These are phyloP conservation scores for Ogataea siamensis DNA, from an alignment of 805 yeast species.

Conservation along the genomic window DNA sequence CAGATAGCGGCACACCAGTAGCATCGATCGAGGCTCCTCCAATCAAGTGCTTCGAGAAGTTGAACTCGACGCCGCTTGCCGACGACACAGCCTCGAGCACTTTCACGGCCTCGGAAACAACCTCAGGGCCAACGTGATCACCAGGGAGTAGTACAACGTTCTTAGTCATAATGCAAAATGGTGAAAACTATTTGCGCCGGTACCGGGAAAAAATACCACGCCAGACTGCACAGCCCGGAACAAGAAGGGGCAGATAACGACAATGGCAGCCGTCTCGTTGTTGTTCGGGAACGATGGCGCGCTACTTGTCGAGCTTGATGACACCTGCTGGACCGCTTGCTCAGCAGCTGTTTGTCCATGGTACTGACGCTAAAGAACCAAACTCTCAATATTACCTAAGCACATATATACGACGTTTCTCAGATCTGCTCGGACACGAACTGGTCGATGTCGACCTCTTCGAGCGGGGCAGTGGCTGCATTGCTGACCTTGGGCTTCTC, in stretches of 20 bases:
- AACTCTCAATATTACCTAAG: slow-evolving; percentile 2
- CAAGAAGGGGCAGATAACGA: too few relatives aligned
- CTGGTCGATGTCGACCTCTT: slow-evolving; percentile 71
- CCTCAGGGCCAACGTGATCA: slow-evolving; percentile 95
- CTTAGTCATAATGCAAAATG: slow-evolving; percentile 29
- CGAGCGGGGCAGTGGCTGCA: slow-evolving; percentile 62
- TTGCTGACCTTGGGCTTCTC: slow-evolving; percentile 52
- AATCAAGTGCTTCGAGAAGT: slow-evolving; percentile 79
- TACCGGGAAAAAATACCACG: slow-evolving; percentile 10
- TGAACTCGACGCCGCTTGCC: slow-evolving; percentile 59
- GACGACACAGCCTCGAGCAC: slow-evolving; percentile 77
- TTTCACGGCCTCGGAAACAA: slow-evolving; percentile 86
- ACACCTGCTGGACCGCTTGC: too few relatives aligned
- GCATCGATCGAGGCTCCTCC: slow-evolving; percentile 99
- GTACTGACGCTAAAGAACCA: too few relatives aligned
- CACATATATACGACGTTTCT: neutral
- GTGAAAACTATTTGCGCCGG: slow-evolving; percentile 15
- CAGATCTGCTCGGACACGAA: slow-evolving; percentile 65
- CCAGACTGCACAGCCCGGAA: too few relatives aligned
- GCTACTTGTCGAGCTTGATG: too few relatives aligned
- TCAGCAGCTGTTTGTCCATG: too few relatives aligned
- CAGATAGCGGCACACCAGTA: slow-evolving; percentile 88
- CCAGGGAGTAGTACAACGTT: slow-evolving; percentile 90
- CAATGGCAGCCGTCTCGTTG: too few relatives aligned
- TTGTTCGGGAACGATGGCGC: too few relatives aligned